Conservation (phyloP, 202 grass and related monocot species). For the Saccharum hybrid region DNA sequence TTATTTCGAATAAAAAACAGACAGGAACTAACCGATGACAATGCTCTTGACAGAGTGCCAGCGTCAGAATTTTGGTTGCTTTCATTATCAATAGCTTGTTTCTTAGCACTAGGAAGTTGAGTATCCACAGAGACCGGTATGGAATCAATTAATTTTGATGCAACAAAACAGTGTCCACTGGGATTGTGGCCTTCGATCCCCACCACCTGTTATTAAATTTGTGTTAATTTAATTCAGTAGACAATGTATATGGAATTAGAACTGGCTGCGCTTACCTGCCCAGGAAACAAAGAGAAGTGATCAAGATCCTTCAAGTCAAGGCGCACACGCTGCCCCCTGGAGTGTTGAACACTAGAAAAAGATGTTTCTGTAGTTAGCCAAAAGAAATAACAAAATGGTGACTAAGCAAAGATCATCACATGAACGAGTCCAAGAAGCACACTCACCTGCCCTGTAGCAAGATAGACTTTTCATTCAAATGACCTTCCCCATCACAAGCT, state of each 20-base stretch:
- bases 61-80: constrained; percentile 45
- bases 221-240: constrained; percentile 32
- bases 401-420: constrained; percentile 8
- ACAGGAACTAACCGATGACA: constrained; percentile 66
- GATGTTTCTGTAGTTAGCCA: constrained; percentile 11
- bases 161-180: constrained; percentile 86
- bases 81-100: constrained; percentile 60
- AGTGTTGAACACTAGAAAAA: constrained; percentile 71
- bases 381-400: constrained; percentile 32
- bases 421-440: constrained; percentile 28
- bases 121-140: constrained; percentile 56
- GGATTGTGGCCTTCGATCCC: constrained; percentile 92
- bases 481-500: constrained; percentile 92
- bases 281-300: constrained; percentile 87
- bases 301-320: constrained; percentile 82
- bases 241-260: constrained; percentile 27
- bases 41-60: constrained; percentile 49
- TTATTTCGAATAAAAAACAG: constrained; percentile 23
- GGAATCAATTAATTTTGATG: constrained; percentile 77
- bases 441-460: constrained; percentile 87
- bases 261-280: constrained; percentile 61
- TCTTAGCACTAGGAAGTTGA: constrained; percentile 74
- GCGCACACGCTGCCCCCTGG: constrained; percentile 74
- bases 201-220: constrained; percentile 63
- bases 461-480: constrained; percentile 95